Evolutionary conservation across 768 basidiomycete species (phyloP).

Genomic region (Boletus rex-veris): DNA sequence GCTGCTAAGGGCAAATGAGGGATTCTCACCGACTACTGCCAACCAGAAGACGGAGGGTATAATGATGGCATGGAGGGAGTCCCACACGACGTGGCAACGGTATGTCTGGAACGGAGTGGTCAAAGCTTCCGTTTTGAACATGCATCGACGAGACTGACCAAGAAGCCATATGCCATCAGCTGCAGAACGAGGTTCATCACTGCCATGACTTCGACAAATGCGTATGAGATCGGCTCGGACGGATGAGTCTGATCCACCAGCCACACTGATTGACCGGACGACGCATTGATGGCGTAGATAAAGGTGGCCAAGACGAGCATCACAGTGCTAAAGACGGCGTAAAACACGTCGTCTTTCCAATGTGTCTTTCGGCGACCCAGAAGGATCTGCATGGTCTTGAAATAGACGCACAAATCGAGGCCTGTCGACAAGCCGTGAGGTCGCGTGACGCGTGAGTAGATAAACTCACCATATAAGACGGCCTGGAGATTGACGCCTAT

Average conservation of each 20-base stretch:
- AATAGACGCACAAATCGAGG: slow-evolving; percentile 14
- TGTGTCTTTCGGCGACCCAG: background rate
- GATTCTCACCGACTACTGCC: slow-evolving; percentile 8
- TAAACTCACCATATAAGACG: background rate
- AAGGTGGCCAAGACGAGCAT: background rate
- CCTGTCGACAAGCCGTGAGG: slow-evolving; percentile 2
- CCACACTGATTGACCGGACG: slow-evolving; percentile 28
- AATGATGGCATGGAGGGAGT: background rate
- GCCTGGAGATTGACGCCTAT: background rate
- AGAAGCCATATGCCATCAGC: slow-evolving; percentile 29
- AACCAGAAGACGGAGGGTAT: slow-evolving; percentile 15
- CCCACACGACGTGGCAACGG: slow-evolving; percentile 36
- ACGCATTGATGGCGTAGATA: background rate
- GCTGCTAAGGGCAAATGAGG: background rate
- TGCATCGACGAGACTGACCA: slow-evolving; percentile 6
- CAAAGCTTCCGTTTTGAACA: background rate
- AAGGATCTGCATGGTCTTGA: slow-evolving; percentile 14
- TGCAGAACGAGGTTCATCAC: slow-evolving; percentile 17
- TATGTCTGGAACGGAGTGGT: slow-evolving; percentile 27
- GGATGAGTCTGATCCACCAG: slow-evolving; percentile 27
- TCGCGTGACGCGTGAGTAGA: background rate
- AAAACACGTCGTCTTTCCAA: slow-evolving; percentile 6
- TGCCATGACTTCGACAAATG: no score
- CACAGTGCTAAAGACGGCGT: slow-evolving; percentile 13
- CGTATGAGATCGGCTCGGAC: no score